A percentile compares a stretch with the other conserved stretches of the same genome.
phyloP scores from a whole-genome alignment of 371 early-diverging fungal genomes.

The Lichtheimia ornata region DNA sequence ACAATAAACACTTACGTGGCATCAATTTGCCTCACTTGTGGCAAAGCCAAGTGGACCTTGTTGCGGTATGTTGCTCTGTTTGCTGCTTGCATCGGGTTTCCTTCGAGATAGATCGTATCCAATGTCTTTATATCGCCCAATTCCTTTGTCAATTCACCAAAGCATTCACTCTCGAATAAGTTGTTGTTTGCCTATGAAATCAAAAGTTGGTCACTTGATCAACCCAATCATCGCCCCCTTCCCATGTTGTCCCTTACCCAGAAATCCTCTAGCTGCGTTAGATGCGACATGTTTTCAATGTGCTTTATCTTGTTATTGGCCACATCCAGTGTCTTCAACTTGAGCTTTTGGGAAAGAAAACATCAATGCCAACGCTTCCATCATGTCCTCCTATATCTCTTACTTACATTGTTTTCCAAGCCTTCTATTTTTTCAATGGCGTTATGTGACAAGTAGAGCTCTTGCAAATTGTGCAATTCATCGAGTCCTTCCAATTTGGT shows the following conservation, averaged over 20 bases:
- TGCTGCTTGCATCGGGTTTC: conserved; percentile 86
- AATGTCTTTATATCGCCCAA: conserved; percentile 65
- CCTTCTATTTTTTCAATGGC: conserved; percentile 73
- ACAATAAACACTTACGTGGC: conserved; percentile 59
- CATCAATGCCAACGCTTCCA: neutral
- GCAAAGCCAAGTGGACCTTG: conserved; percentile 86
- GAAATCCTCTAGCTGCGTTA: conserved; percentile 80
- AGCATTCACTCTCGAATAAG: conserved; percentile 64
- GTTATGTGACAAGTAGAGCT: conserved; percentile 90
- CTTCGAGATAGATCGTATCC: conserved; percentile 92
- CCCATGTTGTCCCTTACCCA: conserved; percentile 64
- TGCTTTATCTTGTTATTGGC: conserved; percentile 80
- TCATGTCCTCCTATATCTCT: neutral
- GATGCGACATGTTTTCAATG: conserved; percentile 75
- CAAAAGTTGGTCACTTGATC: too few species aligned
- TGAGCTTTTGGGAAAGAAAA: conserved; percentile 33
- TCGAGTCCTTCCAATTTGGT: conserved; percentile 78
- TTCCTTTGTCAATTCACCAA: conserved; percentile 76
- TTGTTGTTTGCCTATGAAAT: conserved; percentile 75
- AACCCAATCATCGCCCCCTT: too few species aligned
- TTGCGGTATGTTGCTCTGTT: conserved; percentile 82
- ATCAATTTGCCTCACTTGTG: conserved; percentile 90
- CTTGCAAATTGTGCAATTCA: conserved; percentile 71
- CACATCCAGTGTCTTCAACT: conserved; percentile 80
- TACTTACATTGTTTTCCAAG: conserved; percentile 69